These are phyloP conservation scores for Magnolia kwangsiensis DNA, from an alignment of 164 flowering plant genomes.

Conservation along the genomic window DNA sequence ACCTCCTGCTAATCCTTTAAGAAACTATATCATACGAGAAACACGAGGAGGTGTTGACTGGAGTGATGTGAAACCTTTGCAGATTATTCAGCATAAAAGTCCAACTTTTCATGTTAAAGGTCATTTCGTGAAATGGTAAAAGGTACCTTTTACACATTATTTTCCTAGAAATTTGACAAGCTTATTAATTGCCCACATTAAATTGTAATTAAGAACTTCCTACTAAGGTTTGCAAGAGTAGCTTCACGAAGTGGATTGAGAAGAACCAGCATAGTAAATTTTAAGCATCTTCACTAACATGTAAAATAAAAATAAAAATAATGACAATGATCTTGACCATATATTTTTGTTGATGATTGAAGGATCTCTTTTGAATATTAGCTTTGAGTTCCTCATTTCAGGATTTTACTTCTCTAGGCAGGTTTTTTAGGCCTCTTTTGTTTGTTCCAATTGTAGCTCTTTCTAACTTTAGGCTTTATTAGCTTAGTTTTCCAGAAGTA, in stretches of 20 bases:
- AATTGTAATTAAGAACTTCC: neutral
- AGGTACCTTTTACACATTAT: slow-evolving; percentile 35
- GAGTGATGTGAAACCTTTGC: slow-evolving; percentile 82
- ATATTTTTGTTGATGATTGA: too few species aligned
- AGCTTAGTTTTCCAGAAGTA: slow-evolving; percentile 94
- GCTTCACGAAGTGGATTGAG: too few species aligned
- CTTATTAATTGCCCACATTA: neutral
- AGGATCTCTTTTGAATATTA: neutral
- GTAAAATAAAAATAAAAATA: too few species aligned
- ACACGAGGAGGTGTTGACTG: slow-evolving; percentile 90
- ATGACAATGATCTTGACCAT: too few species aligned
- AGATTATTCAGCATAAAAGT: slow-evolving; percentile 84
- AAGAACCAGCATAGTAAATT: too few species aligned
- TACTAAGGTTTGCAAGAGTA: neutral
- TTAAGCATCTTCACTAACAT: too few species aligned
- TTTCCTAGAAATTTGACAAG: neutral
- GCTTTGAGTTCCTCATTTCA: neutral
- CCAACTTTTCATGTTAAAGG: slow-evolving; percentile 89
- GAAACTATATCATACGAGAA: slow-evolving; percentile 81
- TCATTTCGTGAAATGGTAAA: slow-evolving; percentile 80
- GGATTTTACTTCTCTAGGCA: slow-evolving; percentile 15
- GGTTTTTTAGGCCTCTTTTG: slow-evolving; percentile 77
- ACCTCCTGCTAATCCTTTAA: slow-evolving; percentile 89
- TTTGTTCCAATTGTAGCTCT: slow-evolving; percentile 75
- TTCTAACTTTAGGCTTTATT: slow-evolving; percentile 71